Base-by-base conservation (phyloP, 164 flowering plant species). In the Berberis thunbergii region DNA sequence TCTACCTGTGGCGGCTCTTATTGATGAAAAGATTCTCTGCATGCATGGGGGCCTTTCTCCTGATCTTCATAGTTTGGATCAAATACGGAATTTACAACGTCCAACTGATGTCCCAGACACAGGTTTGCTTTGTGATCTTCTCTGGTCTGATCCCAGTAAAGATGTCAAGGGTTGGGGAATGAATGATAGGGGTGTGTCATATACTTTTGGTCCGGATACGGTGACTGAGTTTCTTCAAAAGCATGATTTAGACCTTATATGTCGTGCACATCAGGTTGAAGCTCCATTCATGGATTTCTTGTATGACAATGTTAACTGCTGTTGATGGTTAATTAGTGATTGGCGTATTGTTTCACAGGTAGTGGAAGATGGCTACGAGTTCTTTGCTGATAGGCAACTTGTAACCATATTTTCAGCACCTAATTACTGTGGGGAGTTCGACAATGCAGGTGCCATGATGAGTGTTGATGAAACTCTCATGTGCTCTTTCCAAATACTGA, bases 361-460 rank as follows among this genome's bases (percentile, higher is more conserved):
- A 61, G 79, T 76, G 66, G 76, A 73, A 69, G 79, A 76, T 73
- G 79, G 79, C 8, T 76, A 76, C 26, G 79, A 76, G 69, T 76
- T 76, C 63, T 82, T 82, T 72, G 83, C 83, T 54, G 70, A 80
- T 65, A 64, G 91, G 61, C 86, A 83, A 75, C 94, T 90, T 46
- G 97, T 90, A 46, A 89, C 94, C 26, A 79, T 89, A 81, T 89
- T 89, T 74, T 89, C 97, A 42, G 97, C 94, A 1, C 94, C 97
- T 57, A 87, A 90, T 73, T 87, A 87, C 64, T 82, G 90, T 77
- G 97, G 97, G 40, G 91, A 89, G 68, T 86, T 87, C 75, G 88
- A 89, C 61, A 90, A 90, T 73, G 87, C 88, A 57, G 94, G 97
- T 70, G 95, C 97, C 38, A 87, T 90, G 97, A 87, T 90, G 95